phyloP scores from a whole-genome alignment of 1,284 basidiomycete genomes.

The Inonotus obliquus region DNA sequence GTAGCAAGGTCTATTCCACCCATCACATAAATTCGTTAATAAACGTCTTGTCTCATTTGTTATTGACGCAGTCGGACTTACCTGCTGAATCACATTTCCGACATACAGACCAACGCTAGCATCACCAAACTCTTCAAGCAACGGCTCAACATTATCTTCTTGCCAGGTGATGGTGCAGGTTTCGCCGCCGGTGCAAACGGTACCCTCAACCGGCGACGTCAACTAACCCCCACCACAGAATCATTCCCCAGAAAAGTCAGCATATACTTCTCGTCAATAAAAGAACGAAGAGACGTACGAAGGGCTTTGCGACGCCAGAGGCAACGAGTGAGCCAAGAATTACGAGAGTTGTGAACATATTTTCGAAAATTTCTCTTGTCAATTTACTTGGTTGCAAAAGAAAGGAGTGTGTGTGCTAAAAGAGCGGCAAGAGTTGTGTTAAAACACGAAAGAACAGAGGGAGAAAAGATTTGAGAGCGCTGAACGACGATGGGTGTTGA shows the following conservation, averaged over 20 bases:
- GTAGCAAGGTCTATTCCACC: constrained; percentile 53
- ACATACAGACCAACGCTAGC: constrained; percentile 65
- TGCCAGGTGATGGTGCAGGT: constrained; percentile 60
- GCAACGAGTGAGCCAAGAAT: constrained; percentile 50
- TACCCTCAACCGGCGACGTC: constrained; percentile 52
- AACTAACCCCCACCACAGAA: no score
- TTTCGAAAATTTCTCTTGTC: constrained; percentile 20
- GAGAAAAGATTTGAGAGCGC: not conserved
- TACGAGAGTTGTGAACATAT: constrained; percentile 47
- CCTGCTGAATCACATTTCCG: constrained; percentile 60
- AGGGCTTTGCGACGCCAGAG: constrained; percentile 53
- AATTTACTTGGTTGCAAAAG: not conserved
- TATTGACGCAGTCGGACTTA: constrained; percentile 25
- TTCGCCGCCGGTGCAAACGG: constrained; percentile 56
- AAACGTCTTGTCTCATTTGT: constrained; percentile 1
- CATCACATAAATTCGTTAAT: not conserved
- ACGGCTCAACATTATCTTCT: constrained; percentile 54
- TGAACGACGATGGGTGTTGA: not conserved
- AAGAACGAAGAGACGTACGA: constrained; percentile 37
- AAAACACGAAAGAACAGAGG: not conserved
- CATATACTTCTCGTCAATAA: not conserved
- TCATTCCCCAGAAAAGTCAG: not conserved
- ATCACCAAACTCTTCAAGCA: constrained; percentile 54
- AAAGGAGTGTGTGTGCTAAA: constrained; percentile 16
- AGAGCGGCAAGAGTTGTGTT: constrained; percentile 6